A percentile compares a stretch with the other conserved stretches of the same genome.
Conservation (phyloP, 1,284 basidiomycete genomes). For the Tilletia indica region DNA sequence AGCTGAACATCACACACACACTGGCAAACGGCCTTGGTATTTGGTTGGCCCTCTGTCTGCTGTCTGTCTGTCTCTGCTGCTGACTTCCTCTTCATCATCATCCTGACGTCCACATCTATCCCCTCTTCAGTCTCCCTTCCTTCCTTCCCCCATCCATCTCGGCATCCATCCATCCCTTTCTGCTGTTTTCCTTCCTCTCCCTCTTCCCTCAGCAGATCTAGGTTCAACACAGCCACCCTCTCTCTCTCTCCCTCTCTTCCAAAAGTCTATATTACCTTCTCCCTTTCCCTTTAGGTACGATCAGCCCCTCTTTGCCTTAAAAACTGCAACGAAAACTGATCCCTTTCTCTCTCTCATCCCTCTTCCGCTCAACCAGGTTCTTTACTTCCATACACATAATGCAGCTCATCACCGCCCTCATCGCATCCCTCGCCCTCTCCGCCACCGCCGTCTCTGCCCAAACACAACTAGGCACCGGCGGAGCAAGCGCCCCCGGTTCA, state of each 20-base stretch:
- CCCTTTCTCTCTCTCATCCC: not conserved
- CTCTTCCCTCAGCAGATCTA: not conserved
- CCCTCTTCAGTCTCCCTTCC: not conserved
- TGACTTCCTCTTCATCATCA: not conserved
- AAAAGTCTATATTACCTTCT: not conserved
- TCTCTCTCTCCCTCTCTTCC: not conserved
- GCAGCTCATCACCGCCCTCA: constrained; percentile 23
- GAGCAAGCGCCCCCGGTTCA: constrained; percentile 69
- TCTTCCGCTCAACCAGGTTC: not conserved
- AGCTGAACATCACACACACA: too few species aligned
- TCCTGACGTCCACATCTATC: too few species aligned
- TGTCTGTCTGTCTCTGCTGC: not conserved
- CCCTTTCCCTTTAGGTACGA: not conserved
- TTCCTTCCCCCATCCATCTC: not conserved
- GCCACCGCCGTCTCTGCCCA: constrained; percentile 23
- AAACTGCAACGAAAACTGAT: not conserved
- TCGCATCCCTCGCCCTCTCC: constrained; percentile 26
- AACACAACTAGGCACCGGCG: constrained; percentile 12
- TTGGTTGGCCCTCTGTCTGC: not conserved
- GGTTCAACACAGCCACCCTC: not conserved
- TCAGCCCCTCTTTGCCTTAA: not conserved
- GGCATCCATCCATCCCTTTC: not conserved
- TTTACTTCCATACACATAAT: constrained; percentile 3
- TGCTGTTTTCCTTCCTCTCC: not conserved
- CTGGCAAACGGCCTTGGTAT: too few species aligned